Percentiles rank a stretch among this genome's conserved stretches.
phyloP scores from a whole-genome alignment of 1,284 basidiomycete genomes.

The Marasmius sp. region DNA sequence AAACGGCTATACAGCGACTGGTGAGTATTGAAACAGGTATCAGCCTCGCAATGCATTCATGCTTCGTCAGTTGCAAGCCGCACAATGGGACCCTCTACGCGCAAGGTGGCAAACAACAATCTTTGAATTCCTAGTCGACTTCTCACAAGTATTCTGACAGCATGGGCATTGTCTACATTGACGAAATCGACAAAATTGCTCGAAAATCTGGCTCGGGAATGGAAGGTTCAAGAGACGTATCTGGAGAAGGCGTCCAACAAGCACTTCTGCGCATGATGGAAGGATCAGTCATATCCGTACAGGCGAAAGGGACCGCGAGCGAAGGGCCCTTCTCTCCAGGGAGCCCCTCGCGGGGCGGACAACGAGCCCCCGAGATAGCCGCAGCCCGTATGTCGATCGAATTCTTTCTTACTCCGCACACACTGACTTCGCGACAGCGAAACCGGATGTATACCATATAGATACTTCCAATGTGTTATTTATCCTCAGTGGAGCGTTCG shows the following conservation, averaged over 20 bases:
- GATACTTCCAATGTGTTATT: conserved; percentile 91
- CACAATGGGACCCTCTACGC: conserved; percentile 83
- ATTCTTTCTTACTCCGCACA: background rate
- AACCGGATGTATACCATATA: conserved; percentile 69
- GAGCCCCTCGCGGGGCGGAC: conserved; percentile 46
- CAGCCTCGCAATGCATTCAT: background rate
- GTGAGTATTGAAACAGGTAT: conserved; percentile 35
- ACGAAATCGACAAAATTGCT: conserved; percentile 94
- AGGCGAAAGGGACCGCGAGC: conserved; percentile 60
- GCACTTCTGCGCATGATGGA: conserved; percentile 91
- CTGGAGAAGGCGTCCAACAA: conserved; percentile 96
- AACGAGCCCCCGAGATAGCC: conserved; percentile 33
- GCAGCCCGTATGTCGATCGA: conserved; percentile 30
- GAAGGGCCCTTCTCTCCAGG: conserved; percentile 41
- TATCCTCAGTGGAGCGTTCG: conserved; percentile 91
- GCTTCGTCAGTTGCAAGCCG: conserved; percentile 67
- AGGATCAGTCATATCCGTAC: conserved; percentile 82
- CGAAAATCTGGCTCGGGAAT: conserved; percentile 61
- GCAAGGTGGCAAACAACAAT: conserved; percentile 51
- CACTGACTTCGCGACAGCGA: conserved; percentile 39
- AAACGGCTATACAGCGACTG: conserved; percentile 83
- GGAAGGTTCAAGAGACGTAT: conserved; percentile 86
- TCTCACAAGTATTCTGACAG: conserved; percentile 36
- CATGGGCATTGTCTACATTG: conserved; percentile 93
- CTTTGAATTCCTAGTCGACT: background rate